Base-by-base conservation (phyloP, 2,329 filamentous ascomycete genomes). In the Penicillium sp. region DNA sequence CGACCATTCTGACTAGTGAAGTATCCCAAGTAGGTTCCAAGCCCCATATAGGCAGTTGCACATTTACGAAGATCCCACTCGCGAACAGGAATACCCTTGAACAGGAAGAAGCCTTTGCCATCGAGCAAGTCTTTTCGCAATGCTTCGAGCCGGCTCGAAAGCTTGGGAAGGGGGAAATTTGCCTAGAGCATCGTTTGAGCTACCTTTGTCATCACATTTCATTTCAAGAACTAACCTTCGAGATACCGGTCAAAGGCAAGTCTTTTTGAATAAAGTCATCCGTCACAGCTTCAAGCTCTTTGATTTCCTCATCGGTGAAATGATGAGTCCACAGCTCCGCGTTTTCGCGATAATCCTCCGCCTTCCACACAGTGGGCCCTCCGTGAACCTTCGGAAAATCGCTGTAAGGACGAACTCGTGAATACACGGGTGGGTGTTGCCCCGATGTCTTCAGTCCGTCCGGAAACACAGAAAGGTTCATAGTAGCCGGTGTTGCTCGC, bases 31-130 rank as follows among this genome's bases (percentile, higher is more conserved):
- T 95, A 88, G 4, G 90, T 90, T 40, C 90, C 88, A 1, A 96
- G 82, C 3, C 92, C 92, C 88, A 96, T 93, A 78, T 95, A 95
- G 6, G 89, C 91, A 5, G 91, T 87, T 4, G 91, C 91, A 19
- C 87, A 90, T 79, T 95, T 96, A 71, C 85, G 83, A 42, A 86
- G 84, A 1, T 88, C 86, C 92, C 92, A 96, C 75, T 84, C 74
- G 28, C 83, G 71, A 0, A 92, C 89, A 0, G 91, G 92, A 72
- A 96, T 88, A 42, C 89, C 87, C 74, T 93, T 94, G 81, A 95
- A 93, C 14, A 96, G 83, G 62, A 93, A 89, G 78, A 96, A 96
- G 16, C 92, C 92, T 71, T 93, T 93, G 64, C 91, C 92, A 71
- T 95, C 86, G 55, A 95, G 76, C n/a, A 90, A 79, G 60, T 90